Evolutionary conservation across 108 stramenopile species (phyloP), one percentile per base, ranked within the genome.

Genomic region (Cyclotella distinguenda): DNA sequence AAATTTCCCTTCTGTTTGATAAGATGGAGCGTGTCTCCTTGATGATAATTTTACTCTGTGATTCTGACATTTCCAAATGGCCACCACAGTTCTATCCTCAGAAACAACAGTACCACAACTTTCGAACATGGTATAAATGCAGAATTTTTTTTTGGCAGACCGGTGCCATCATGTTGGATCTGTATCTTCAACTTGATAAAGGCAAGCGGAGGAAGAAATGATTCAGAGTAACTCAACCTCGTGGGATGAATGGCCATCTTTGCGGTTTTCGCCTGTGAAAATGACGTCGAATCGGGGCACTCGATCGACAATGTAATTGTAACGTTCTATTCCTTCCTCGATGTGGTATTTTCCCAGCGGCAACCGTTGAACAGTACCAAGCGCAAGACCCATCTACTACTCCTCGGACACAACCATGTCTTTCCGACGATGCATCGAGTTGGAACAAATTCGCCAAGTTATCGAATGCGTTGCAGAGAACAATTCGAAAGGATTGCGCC

Each of bases 331-430:
- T 27, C 48, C 6, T 51, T 80, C 25, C 70, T 91, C 30, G 59
- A 57, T 53, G 53, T 45, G 28, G 25, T 67, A 40, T 66, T 69
- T 25, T 22, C 60, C 32, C 12, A 72, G 8, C 13, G 12, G 21
- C 22, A 48, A 36, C 22, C 12, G 12, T 12, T 59, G 19, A 65
- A 40, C 67, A 60, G 36, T 54, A 68, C 16, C 38, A 60, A 38
- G n/a, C 40, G 27, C 1, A 70, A n/a, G 16, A 40, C 11, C 26
- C 18, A 68, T 44, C 34, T 91, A 19, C 72, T 91, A 46, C 83
- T 88, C 51, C 51, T 93, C 23, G 91, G 91, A 8, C 91, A 88
- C 15, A 93, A 69, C 91, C 91, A 11, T 93, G 91, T 88, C 56
- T 88, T 36, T 51, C 78, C 8, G 25, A 81, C n/a, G 84, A 91